A percentile compares a stretch with the other conserved stretches of the same genome.
These are phyloP conservation scores for Yarrowia sp. DNA, from an alignment of 805 yeast genomes.

Conservation along the genomic window DNA sequence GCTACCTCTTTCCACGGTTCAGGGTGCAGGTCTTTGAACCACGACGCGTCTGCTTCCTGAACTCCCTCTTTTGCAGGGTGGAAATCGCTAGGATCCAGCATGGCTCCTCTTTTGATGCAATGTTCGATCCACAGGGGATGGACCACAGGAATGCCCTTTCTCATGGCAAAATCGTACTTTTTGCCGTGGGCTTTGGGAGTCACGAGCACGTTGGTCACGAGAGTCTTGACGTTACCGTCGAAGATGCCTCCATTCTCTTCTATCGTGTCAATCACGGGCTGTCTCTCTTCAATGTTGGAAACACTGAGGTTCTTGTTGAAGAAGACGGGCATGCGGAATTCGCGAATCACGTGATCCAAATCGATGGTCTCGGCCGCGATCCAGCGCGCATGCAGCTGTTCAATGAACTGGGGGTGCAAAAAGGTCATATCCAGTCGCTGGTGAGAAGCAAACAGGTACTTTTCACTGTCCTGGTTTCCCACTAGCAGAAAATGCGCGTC, in stretches of 20 bases:
- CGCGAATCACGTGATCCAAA: constrained; percentile 15
- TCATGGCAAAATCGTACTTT: constrained; percentile 52
- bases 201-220: constrained; percentile 47
- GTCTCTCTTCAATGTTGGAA: constrained; percentile 41
- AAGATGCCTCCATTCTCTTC: constrained; percentile 50
- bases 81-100: constrained; percentile 52
- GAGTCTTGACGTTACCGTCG: constrained; percentile 41
- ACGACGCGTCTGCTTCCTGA: not conserved
- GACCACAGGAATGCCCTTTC: constrained; percentile 53
- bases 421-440: constrained; percentile 61
- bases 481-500: constrained; percentile 62
- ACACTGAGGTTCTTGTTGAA: constrained; percentile 11
- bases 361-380: constrained; percentile 56
- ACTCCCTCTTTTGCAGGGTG: constrained; percentile 43
- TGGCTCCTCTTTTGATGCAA: constrained; percentile 53
- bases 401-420: constrained; percentile 57
- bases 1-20: constrained; percentile 8
- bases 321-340: constrained; percentile 21
- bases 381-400: constrained; percentile 60
- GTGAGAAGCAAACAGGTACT: constrained; percentile 59
- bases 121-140: constrained; percentile 56
- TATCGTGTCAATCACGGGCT: constrained; percentile 45
- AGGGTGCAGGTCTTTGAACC: not conserved
- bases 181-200: constrained; percentile 47
- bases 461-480: constrained; percentile 60